Conservation (phyloP, 768 basidiomycete species). For the Suillus subaureus region DNA sequence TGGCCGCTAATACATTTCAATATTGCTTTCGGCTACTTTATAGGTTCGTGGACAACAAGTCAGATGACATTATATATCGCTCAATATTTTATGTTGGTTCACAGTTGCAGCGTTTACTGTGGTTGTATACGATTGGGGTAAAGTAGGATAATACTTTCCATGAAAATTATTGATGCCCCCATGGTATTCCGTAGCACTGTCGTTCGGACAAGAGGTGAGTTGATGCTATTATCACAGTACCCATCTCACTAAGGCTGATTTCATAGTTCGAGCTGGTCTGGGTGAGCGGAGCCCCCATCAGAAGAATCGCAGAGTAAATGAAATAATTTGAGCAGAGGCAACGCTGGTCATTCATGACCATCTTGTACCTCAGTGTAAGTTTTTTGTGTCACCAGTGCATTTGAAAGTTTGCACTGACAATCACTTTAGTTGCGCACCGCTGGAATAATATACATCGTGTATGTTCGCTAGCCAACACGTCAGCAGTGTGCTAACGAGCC, state of each 20-base stretch:
- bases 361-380: not conserved
- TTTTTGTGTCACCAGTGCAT: not conserved
- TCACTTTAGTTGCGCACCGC: not conserved
- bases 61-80: too few species aligned
- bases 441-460: not conserved
- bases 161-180: not conserved
- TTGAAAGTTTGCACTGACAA: not conserved
- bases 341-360: not conserved
- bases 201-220: not conserved
- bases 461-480: not conserved
- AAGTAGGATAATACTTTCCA: not conserved
- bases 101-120: not conserved
- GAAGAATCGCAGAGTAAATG: not conserved
- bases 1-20: not conserved
- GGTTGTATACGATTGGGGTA: not conserved
- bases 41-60: not conserved
- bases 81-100: not conserved
- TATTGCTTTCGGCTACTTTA: not conserved
- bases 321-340: not conserved
- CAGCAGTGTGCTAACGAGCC: not conserved
- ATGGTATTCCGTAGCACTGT: not conserved
- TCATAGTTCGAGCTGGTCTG: not conserved
- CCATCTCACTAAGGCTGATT: not conserved
- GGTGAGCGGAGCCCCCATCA: not conserved
- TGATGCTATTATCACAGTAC: not conserved